Percentiles rank a stretch among this genome's conserved stretches.
phyloP scores from a whole-genome alignment of 1,284 basidiomycete genomes.

The Fistulinella staudtii region DNA sequence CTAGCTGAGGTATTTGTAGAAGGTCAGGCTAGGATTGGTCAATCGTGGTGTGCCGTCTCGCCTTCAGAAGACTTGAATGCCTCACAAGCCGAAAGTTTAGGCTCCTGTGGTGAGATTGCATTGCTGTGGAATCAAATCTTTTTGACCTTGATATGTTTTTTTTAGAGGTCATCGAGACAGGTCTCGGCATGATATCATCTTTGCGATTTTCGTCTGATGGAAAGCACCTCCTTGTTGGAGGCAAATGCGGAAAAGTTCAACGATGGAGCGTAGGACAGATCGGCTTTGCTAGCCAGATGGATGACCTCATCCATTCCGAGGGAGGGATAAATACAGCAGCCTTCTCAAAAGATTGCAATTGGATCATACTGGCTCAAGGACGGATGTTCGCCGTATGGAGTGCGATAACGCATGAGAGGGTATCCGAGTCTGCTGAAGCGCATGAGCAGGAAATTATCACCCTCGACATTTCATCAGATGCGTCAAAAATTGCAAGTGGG shows the following conservation, averaged over 20 bases:
- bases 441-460: slow-evolving; percentile 15
- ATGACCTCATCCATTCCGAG: background rate
- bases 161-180: no score
- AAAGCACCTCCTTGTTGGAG: slow-evolving; percentile 4
- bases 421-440: slow-evolving; percentile 9
- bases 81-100: no score
- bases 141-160: no score
- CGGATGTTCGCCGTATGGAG: slow-evolving; percentile 13
- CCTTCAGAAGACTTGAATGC: no score
- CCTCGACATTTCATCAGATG: slow-evolving; percentile 20
- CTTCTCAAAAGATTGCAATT: slow-evolving; percentile 20
- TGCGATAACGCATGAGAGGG: slow-evolving; percentile 1
- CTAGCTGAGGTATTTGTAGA: no score
- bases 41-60: no score
- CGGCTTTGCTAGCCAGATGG: background rate
- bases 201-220: slow-evolving; percentile 13
- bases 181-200: slow-evolving; percentile 9
- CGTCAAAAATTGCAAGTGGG: slow-evolving; percentile 19
- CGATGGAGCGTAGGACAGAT: slow-evolving; percentile 5
- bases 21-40: no score
- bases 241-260: slow-evolving; percentile 9
- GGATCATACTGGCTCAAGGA: slow-evolving; percentile 5
- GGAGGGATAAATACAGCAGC: background rate
- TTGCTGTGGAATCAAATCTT: no score
- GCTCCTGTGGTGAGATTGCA: no score